Conservation (phyloP, 768 basidiomycete species). For the Leccinum subtestaceum region DNA sequence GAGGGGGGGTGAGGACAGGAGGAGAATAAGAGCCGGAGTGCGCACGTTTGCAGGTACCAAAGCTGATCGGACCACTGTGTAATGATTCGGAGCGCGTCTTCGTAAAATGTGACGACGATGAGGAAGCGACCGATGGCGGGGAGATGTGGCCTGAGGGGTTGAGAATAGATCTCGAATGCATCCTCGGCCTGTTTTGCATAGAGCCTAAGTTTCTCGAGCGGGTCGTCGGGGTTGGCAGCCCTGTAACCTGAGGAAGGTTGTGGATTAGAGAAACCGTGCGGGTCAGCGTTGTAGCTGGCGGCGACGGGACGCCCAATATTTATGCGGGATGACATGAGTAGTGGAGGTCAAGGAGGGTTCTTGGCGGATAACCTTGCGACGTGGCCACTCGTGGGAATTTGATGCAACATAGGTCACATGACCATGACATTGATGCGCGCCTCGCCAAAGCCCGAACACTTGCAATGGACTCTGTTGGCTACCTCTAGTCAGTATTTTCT, state of each 20-base stretch:
- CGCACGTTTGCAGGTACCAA: conserved; percentile 96
- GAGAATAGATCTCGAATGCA: conserved; percentile 85
- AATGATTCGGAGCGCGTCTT: conserved; percentile 90
- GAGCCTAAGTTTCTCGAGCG: conserved; percentile 70
- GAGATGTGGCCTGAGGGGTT: conserved; percentile 91
- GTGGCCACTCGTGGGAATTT: conserved; percentile 29
- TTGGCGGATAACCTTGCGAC: conserved; percentile 8
- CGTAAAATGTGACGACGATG: conserved; percentile 97
- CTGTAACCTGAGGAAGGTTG: conserved; percentile 69
- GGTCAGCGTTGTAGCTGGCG: conserved; percentile 62
- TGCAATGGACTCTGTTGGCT: conserved; percentile 11
- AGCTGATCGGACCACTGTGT: conserved; percentile 97
- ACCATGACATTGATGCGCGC: neutral
- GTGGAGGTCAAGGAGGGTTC: conserved; percentile 4
- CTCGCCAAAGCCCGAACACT: neutral
- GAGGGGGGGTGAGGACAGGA: conserved; percentile 6
- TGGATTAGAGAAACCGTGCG: conserved; percentile 77
- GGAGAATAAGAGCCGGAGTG: conserved; percentile 11
- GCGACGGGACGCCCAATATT: conserved; percentile 72
- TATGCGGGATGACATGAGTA: conserved; percentile 74
- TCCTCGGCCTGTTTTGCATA: conserved; percentile 83
- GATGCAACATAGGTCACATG: conserved; percentile 20
- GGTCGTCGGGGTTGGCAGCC: conserved; percentile 78
- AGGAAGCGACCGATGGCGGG: conserved; percentile 94
- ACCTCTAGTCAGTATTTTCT: conserved; percentile 29